Conservation (phyloP, 1,284 basidiomycete genomes). For the Trichosporon sp. region DNA sequence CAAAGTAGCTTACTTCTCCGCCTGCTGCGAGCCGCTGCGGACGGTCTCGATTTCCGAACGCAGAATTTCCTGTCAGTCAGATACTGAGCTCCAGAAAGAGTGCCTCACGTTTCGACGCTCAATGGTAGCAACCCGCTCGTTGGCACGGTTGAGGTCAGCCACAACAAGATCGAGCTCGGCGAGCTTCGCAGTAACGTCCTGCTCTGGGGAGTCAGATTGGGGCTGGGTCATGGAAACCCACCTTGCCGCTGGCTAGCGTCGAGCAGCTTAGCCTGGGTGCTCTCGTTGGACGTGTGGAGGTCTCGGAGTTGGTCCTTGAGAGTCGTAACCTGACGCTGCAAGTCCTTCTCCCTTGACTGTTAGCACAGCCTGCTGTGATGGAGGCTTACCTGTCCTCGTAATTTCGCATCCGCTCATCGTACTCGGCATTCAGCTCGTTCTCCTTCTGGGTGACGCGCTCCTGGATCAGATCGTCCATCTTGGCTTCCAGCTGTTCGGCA, state of each 20-base stretch:
- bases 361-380: constrained; percentile 29
- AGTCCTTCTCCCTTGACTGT: constrained; percentile 74
- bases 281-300: constrained; percentile 85
- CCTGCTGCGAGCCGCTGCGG: constrained; percentile 74
- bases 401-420: constrained; percentile 91
- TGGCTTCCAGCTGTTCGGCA: constrained; percentile 77
- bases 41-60: constrained; percentile 90
- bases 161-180: constrained; percentile 90
- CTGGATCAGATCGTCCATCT: constrained; percentile 87
- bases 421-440: constrained; percentile 91
- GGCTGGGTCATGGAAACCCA: constrained; percentile 45
- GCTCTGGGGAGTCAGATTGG: constrained; percentile 63
- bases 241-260: constrained; percentile 86
- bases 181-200: constrained; percentile 83
- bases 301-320: constrained; percentile 86
- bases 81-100: neutral
- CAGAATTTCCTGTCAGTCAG: constrained; percentile 72
- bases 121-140: constrained; percentile 84
- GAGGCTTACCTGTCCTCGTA: constrained; percentile 81
- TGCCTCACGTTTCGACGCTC: constrained; percentile 81
- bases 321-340: constrained; percentile 80
- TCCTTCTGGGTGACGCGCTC: constrained; percentile 87
- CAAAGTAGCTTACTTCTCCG: constrained; percentile 65
- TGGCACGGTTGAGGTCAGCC: constrained; percentile 88
- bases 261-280: constrained; percentile 84